Percentiles rank a stretch among this genome's conserved stretches.
These are phyloP conservation scores for Petrea volubilis DNA, from an alignment of 257 asterid genomes.

Conservation along the genomic window DNA sequence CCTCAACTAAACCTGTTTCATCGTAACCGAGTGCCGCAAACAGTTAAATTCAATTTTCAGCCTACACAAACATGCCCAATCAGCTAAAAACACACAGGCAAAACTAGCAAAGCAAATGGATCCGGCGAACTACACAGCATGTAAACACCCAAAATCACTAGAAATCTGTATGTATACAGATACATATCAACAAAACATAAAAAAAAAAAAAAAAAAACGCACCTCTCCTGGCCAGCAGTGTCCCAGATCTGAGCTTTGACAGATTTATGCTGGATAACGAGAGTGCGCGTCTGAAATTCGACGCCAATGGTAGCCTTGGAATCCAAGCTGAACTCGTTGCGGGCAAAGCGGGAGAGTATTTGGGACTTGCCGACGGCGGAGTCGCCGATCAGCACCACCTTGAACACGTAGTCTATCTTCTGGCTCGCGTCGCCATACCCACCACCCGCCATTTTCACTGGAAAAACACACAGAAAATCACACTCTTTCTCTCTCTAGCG, in stretches of 20 bases:
- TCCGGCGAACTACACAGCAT: neutral
- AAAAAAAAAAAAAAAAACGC: neutral
- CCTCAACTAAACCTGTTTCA: too few relatives aligned
- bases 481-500: neutral
- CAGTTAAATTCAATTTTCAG: neutral
- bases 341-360: constrained; percentile 69
- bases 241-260: constrained; percentile 96
- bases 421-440: constrained; percentile 59
- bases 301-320: constrained; percentile 86
- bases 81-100: neutral
- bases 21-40: neutral
- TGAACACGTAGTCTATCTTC: constrained; percentile 76
- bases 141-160: neutral
- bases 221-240: constrained; percentile 91
- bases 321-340: constrained; percentile 83
- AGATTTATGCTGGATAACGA: constrained; percentile 69
- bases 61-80: neutral
- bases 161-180: neutral
- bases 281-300: constrained; percentile 78
- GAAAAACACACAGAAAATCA: neutral
- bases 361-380: constrained; percentile 89
- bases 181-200: neutral
- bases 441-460: constrained; percentile 34
- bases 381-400: constrained; percentile 81
- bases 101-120: constrained; percentile 16